phyloP scores from a whole-genome alignment of 176 grass and related monocot species.

The Triticum timopheevii region DNA sequence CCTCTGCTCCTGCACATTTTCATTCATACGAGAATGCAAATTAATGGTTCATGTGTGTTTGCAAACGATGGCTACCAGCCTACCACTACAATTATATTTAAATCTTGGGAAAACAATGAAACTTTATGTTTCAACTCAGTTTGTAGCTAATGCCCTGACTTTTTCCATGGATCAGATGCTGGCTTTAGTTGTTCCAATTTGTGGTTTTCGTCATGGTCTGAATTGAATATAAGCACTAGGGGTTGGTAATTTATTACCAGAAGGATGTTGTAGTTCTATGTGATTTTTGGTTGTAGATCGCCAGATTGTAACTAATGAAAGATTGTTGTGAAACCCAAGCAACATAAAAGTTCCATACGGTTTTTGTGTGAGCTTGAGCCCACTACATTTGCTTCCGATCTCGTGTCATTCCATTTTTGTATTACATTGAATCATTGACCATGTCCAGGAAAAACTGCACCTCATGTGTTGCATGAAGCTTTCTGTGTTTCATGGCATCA shows the following conservation, averaged over 20 bases:
- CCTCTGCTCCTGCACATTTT: not conserved
- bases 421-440: not conserved
- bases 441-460: not conserved
- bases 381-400: slow-evolving; percentile 13
- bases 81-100: not conserved
- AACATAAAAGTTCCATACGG: not conserved
- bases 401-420: not conserved
- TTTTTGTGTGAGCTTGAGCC: not conserved
- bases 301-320: not conserved
- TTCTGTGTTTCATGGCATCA: slow-evolving; percentile 13
- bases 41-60: not conserved
- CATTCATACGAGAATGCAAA: not conserved
- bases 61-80: not conserved
- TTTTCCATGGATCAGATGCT: not conserved
- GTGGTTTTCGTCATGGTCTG: not conserved
- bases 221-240: not conserved
- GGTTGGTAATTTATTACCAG: not conserved
- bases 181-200: not conserved
- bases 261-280: not conserved
- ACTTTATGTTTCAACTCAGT: not conserved
- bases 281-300: not conserved
- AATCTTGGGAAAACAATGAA: not conserved
- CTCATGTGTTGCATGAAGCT: not conserved
- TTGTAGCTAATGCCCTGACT: not conserved
- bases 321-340: not conserved